Base-by-base conservation (phyloP, 208 protist genomes). In the Wallacemonas sp. region DNA sequence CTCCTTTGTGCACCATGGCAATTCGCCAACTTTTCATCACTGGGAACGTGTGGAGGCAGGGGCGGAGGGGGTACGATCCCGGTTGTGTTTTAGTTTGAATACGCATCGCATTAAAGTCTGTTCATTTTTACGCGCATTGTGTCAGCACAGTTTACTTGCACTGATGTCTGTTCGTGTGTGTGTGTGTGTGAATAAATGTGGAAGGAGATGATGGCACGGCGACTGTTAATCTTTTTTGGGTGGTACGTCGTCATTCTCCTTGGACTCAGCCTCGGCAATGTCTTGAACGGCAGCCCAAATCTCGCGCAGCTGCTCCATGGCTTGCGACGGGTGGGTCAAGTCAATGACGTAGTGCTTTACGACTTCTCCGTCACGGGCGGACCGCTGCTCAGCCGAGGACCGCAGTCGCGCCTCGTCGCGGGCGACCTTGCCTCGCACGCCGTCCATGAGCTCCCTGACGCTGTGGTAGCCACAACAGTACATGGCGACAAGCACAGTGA, bases 331-430 rank as follows among this genome's bases (percentile, higher is more conserved):
- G 33, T 83, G 78, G 1, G 84, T 76, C 9, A 95, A 62, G 47
- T 95, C 86, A 27, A 95, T 64, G 29, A 82, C 78, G 58, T 81
- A 92, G 70, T 90, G 78, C 64, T 49, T 60, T 52, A 87, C 76
- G 16, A 70, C 58, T 11, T 63, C 66, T 12, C 66, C 72, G 9
- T 39, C 69, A 23, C 26, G 23, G n/a, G n/a, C n/a, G 2, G 70
- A 32, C 19, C 23, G 17, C 19, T 41, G 12, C 36, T 54, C 67
- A 23, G 36, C 62, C 4, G 26, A 26, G 17, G 41, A 56, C 21
- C 62, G 62, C 23, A 90, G 68, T 1, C 69, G 76, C 3, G 38
- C 61, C 34, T 81, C 66, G 29, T 93, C 86, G 5, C 80, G 73
- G 16, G 65, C 33, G 19, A 68, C 27, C 56, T 83, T 81, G 0